Percentiles rank a stretch among this genome's conserved stretches.
Conservation (phyloP, 2,329 filamentous ascomycete species). For the Gaeumannomyces sp. region DNA sequence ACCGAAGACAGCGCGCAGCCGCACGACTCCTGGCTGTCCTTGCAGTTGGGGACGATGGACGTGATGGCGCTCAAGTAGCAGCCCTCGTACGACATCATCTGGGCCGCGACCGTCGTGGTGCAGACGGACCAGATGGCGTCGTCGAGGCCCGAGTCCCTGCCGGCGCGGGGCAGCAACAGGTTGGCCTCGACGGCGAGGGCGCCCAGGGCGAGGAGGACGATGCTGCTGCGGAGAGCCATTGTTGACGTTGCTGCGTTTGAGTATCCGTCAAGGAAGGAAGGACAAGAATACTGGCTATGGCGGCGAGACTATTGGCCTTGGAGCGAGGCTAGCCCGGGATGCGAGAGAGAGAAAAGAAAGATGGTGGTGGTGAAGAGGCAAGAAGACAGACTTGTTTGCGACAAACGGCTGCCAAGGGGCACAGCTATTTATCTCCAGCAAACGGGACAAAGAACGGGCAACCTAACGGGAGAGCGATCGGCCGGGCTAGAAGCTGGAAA, state of each 20-base stretch:
- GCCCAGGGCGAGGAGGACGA: background rate
- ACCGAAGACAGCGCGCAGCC: background rate
- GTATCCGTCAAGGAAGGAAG: too few relatives aligned
- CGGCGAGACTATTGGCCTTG: background rate
- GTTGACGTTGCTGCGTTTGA: background rate
- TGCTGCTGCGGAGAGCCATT: background rate
- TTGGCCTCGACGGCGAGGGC: background rate
- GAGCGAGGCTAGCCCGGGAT: background rate
- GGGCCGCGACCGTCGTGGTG: background rate
- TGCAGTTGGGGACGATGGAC: background rate
- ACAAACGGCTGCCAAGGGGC: background rate
- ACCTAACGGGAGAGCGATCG: background rate
- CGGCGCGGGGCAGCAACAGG: background rate
- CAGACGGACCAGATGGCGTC: background rate
- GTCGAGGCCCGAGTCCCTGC: background rate
- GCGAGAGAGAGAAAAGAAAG: too few relatives aligned
- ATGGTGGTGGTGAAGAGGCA: background rate
- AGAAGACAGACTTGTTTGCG: too few relatives aligned
- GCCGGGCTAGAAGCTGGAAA: background rate
- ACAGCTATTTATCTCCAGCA: background rate
- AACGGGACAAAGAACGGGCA: too few relatives aligned
- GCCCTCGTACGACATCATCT: background rate
- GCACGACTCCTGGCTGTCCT: background rate
- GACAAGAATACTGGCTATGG: too few relatives aligned
- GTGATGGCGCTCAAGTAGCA: background rate